These are phyloP conservation scores for Neocallimastix lanati DNA, from an alignment of 192 early-diverging fungal genomes.

Conservation along the genomic window DNA sequence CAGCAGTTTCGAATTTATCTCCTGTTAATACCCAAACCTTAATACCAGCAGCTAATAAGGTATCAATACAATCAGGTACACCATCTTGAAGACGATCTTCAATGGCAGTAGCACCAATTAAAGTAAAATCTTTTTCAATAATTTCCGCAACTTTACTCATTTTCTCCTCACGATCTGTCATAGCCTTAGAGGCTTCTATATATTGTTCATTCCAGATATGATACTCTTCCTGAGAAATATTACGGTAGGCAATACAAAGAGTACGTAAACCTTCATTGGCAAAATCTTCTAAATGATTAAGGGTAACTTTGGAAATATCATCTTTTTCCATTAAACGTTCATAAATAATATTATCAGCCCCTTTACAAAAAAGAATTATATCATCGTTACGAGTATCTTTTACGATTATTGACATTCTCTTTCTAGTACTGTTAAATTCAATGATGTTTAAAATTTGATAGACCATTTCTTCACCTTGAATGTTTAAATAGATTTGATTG, in stretches of 20 bases:
- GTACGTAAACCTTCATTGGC: conserved; percentile 67
- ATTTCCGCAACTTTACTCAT: neutral
- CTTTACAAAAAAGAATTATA: conserved; percentile 75
- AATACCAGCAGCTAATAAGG: neutral
- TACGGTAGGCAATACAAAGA: conserved; percentile 61
- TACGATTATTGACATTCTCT: conserved; percentile 88
- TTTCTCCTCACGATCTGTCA: neutral
- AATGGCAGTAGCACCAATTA: neutral
- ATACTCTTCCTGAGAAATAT: conserved; percentile 56
- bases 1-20: neutral
- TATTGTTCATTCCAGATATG: conserved; percentile 46
- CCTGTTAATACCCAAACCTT: neutral
- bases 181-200: conserved; percentile 6
- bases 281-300: conserved; percentile 44
- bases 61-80: neutral
- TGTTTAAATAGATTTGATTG: conserved; percentile 30
- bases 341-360: conserved; percentile 84
- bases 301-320: conserved; percentile 35
- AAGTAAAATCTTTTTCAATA: neutral
- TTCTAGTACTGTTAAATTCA: conserved; percentile 85
- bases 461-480: conserved; percentile 37
- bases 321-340: conserved; percentile 55
- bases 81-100: neutral
- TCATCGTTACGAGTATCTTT: conserved; percentile 47
- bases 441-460: conserved; percentile 72